These are phyloP conservation scores for Rhodofomes roseus DNA, from an alignment of 1,284 basidiomycete genomes.

Conservation along the genomic window DNA sequence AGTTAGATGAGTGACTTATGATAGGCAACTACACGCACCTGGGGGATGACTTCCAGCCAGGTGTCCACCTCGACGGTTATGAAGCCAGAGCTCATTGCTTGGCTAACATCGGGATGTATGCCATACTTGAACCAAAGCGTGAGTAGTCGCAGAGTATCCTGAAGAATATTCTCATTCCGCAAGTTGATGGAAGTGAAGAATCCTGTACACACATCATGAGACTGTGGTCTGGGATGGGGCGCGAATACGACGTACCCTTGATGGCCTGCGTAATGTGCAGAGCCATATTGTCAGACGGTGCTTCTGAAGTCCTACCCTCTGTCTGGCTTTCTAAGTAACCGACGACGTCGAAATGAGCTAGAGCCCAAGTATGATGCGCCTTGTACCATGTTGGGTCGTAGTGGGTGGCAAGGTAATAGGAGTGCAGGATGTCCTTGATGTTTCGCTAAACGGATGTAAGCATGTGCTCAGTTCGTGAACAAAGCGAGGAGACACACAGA, in stretches of 20 bases:
- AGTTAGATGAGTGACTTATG: background rate
- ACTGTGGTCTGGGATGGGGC: background rate
- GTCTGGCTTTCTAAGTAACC: slow-evolving; percentile 72
- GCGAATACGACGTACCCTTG: slow-evolving; percentile 54
- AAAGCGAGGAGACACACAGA: slow-evolving; percentile 45
- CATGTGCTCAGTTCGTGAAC: slow-evolving; percentile 2
- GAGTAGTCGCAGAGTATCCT: slow-evolving; percentile 91
- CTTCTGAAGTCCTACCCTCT: slow-evolving; percentile 57
- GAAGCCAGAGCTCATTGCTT: slow-evolving; percentile 91
- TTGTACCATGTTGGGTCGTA: slow-evolving; percentile 97
- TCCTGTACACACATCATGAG: slow-evolving; percentile 39
- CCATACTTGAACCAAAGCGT: slow-evolving; percentile 99
- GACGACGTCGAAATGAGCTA: slow-evolving; percentile 96
- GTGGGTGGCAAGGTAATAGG: slow-evolving; percentile 87
- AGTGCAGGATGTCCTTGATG: slow-evolving; percentile 78
- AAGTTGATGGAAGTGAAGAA: slow-evolving; percentile 96
- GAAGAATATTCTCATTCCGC: slow-evolving; percentile 83
- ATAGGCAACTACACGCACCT: slow-evolving; percentile 45
- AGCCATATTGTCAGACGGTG: slow-evolving; percentile 72
- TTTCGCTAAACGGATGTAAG: slow-evolving; percentile 50
- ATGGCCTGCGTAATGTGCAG: slow-evolving; percentile 93
- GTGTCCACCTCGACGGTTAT: slow-evolving; percentile 92
- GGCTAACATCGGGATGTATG: slow-evolving; percentile 85
- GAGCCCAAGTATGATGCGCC: slow-evolving; percentile 98
- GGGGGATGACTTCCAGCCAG: slow-evolving; percentile 98